Conservation (phyloP, 1,139 yeast species). For the Yamadazyma conglobata region DNA sequence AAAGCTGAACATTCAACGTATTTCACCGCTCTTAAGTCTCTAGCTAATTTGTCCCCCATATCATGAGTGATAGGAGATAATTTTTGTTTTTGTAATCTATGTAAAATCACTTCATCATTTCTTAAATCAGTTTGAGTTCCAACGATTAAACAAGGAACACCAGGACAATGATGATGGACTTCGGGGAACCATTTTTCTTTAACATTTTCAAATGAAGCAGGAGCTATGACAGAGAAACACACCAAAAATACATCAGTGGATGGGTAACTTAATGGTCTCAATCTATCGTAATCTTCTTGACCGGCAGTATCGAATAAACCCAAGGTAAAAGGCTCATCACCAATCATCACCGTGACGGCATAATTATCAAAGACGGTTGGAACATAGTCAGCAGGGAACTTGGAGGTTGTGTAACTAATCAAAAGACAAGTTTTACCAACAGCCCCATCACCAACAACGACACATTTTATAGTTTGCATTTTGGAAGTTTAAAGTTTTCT, state of each 20-base stretch:
- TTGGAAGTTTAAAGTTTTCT: too few relatives aligned
- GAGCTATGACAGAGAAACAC: constrained; percentile 92
- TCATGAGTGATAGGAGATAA: constrained; percentile 82
- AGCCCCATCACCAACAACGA: constrained; percentile 97
- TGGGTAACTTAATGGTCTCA: constrained; percentile 94
- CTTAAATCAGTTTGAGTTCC: constrained; percentile 96
- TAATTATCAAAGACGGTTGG: constrained; percentile 94
- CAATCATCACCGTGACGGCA: constrained; percentile 97
- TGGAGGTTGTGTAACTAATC: constrained; percentile 85
- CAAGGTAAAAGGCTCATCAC: constrained; percentile 95
- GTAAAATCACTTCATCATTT: constrained; percentile 85
- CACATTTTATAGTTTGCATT: constrained; percentile 92
- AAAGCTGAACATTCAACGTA: constrained; percentile 98
- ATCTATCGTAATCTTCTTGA: constrained; percentile 96
- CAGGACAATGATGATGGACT: constrained; percentile 97
- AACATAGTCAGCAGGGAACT: constrained; percentile 84
- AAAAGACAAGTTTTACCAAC: constrained; percentile 91
- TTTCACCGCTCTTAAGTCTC: constrained; percentile 90
- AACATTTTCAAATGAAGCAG: constrained; percentile 97
- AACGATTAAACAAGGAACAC: constrained; percentile 92
- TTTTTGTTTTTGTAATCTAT: constrained; percentile 86
- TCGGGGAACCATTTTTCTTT: constrained; percentile 99
- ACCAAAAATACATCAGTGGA: constrained; percentile 95
- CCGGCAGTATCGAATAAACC: constrained; percentile 98
- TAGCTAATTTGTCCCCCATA: constrained; percentile 89